Base-by-base conservation (phyloP, 306 rosid genomes). In the Rosa persica region DNA sequence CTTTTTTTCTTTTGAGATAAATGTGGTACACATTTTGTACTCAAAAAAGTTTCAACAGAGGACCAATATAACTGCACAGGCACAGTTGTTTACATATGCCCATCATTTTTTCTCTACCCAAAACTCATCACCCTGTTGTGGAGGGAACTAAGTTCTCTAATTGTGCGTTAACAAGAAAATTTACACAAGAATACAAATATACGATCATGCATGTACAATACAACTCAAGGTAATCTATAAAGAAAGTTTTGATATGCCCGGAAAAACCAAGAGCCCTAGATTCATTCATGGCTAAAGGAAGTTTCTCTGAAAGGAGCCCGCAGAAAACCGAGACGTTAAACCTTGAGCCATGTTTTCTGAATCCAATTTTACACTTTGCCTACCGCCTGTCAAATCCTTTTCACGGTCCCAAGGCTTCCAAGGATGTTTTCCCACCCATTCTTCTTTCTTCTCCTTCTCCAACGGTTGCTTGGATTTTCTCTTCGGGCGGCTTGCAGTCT, bases 381-480 rank as follows among this genome's bases (percentile, higher is more conserved):
- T 87, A 80, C 98, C 97, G 72, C 92, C 91, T 5, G 88, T 70
- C 80, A 95, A 84, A 79, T 92, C 99, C 87, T 88, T 92, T 75
- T 95, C 98, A 72, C 99, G 93, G 85, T 95, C 98, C 93, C 93
- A 93, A 79, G 98, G 99, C 84, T 93, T 95, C 97, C 99, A 92
- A 25, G 97, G 99, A 87, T 95, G 99, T 74, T 91, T 87, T 79
- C 94, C 96, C 75, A 76, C 87, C 97, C 98, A 92, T 0, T 92
- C 92, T 76, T 91, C 93, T 74, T 87, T 89, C 71, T 80, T 88
- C 22, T 19, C 46, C 74, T 70, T 62, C 22, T 38, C 46, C 3
- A 30, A 8, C 17, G 70, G 83, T 81, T 81, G 87, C 72, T 72
- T 76, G 3, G 90, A 80, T 78, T 88, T 95, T 80, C 88, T 89